A percentile compares a stretch with the other conserved stretches of the same genome.
These are phyloP conservation scores for Starmera pachycereana DNA, from an alignment of 805 yeast species.

Conservation along the genomic window DNA sequence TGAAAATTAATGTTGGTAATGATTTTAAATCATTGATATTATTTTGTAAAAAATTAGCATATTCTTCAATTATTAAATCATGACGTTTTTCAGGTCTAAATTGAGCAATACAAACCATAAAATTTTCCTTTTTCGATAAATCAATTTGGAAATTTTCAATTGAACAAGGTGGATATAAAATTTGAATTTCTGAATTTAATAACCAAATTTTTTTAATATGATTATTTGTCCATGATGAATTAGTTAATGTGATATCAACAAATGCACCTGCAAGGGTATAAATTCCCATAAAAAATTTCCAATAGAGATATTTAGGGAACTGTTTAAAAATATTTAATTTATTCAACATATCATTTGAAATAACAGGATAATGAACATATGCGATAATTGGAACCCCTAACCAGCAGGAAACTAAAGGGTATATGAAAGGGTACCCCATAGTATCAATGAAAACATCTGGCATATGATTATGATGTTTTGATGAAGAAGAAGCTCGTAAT, in stretches of 20 bases:
- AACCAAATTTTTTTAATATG: conserved; percentile 66
- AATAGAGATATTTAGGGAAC: conserved; percentile 47
- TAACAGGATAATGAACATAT: conserved; percentile 91
- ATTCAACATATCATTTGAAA: conserved; percentile 78
- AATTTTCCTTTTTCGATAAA: conserved; percentile 22
- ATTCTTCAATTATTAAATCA: conserved; percentile 54
- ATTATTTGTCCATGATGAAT: conserved; percentile 86
- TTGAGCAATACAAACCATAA: conserved; percentile 57
- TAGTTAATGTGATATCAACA: conserved; percentile 58
- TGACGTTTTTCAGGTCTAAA: conserved; percentile 95
- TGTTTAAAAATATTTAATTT: conserved; percentile 32
- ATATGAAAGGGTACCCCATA: conserved; percentile 85
- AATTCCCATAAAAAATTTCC: conserved; percentile 54
- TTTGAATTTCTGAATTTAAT: conserved; percentile 28
- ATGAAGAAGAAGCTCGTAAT: conserved; percentile 32
- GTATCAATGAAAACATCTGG: conserved; percentile 96
- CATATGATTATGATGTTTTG: not conserved
- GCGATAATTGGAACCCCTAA: conserved; percentile 69
- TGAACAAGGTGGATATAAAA: conserved; percentile 87
- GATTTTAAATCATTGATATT: not conserved
- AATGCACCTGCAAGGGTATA: conserved; percentile 61
- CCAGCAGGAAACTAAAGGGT: conserved; percentile 48
- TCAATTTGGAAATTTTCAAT: conserved; percentile 38
- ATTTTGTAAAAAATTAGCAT: conserved; percentile 36
- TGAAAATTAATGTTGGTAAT: conserved; percentile 52